Conservation (phyloP, 2,329 filamentous ascomycete genomes). For the Calonectria hawksworthii region DNA sequence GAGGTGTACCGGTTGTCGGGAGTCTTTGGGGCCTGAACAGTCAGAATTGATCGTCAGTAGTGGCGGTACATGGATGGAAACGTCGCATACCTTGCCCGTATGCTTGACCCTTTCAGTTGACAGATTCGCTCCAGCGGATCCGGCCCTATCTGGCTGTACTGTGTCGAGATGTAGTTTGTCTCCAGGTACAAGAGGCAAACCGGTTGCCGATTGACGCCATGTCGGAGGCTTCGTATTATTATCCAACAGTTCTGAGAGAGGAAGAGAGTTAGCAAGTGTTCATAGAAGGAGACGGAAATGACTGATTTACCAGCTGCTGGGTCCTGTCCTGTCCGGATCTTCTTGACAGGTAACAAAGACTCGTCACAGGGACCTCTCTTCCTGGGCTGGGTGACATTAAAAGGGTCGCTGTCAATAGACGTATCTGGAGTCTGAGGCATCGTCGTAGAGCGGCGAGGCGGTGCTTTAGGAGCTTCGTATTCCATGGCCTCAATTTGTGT, state of each 20-base stretch:
- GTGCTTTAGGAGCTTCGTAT: neutral
- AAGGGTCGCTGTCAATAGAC: neutral
- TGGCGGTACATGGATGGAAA: neutral
- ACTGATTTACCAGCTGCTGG: neutral
- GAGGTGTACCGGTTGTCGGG: neutral
- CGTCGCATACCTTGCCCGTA: neutral
- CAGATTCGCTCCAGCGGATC: neutral
- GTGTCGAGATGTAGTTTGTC: neutral
- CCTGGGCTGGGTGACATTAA: neutral
- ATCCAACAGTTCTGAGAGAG: neutral
- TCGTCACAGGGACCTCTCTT: neutral
- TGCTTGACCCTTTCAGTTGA: neutral
- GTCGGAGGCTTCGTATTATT: neutral
- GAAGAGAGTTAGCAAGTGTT: neutral
- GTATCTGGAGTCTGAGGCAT: neutral
- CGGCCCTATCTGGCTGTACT: neutral
- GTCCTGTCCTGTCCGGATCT: neutral
- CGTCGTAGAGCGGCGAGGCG: neutral
- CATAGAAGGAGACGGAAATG: neutral
- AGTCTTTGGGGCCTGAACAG: neutral
- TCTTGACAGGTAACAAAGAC: neutral
- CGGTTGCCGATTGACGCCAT: neutral
- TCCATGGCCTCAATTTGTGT: neutral
- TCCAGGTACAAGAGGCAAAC: no score
- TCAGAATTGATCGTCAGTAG: neutral